Percentiles rank a stretch among this genome's conserved stretches.
These are phyloP conservation scores for Collybiopsis luxurians DNA, from an alignment of 768 basidiomycete genomes.

Conservation along the genomic window DNA sequence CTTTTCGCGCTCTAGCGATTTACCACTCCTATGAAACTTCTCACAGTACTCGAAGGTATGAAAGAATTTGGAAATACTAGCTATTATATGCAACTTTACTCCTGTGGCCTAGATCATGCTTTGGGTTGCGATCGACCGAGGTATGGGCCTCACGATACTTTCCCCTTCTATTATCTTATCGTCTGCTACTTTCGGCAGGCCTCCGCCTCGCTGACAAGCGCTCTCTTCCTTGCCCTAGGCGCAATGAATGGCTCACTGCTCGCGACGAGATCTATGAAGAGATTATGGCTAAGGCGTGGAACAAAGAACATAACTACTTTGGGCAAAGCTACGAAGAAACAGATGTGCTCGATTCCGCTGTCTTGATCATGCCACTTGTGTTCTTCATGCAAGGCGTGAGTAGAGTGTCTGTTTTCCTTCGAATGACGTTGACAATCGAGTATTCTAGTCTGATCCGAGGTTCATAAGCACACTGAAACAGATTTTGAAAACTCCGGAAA, in stretches of 20 bases:
- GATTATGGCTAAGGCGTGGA: slow-evolving; percentile 88
- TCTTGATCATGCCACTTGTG: slow-evolving; percentile 89
- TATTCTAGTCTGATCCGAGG: slow-evolving; percentile 74
- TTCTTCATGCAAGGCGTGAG: slow-evolving; percentile 85
- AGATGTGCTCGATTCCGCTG: slow-evolving; percentile 78
- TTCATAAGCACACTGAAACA: slow-evolving; percentile 84
- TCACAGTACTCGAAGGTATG: slow-evolving; percentile 75
- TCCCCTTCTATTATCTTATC: not conserved
- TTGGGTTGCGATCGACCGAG: slow-evolving; percentile 96
- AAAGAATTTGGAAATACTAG: not conserved
- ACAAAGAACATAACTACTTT: slow-evolving; percentile 64
- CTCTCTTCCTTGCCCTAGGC: slow-evolving; percentile 80
- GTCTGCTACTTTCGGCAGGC: slow-evolving; percentile 31
- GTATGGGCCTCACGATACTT: slow-evolving; percentile 26
- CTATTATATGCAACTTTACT: not conserved
- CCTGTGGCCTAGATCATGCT: slow-evolving; percentile 68
- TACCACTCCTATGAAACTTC: not conserved
- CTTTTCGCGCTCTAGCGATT: not conserved
- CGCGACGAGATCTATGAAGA: slow-evolving; percentile 91
- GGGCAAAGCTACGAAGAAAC: slow-evolving; percentile 91
- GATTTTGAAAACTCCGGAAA: slow-evolving; percentile 83
- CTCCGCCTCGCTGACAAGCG: slow-evolving; percentile 94
- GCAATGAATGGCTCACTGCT: slow-evolving; percentile 66
- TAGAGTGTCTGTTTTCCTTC: slow-evolving; percentile 9
- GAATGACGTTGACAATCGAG: not conserved